Conservation (phyloP, 2,329 filamentous ascomycete species). For the Lasiodiplodia theobromae region DNA sequence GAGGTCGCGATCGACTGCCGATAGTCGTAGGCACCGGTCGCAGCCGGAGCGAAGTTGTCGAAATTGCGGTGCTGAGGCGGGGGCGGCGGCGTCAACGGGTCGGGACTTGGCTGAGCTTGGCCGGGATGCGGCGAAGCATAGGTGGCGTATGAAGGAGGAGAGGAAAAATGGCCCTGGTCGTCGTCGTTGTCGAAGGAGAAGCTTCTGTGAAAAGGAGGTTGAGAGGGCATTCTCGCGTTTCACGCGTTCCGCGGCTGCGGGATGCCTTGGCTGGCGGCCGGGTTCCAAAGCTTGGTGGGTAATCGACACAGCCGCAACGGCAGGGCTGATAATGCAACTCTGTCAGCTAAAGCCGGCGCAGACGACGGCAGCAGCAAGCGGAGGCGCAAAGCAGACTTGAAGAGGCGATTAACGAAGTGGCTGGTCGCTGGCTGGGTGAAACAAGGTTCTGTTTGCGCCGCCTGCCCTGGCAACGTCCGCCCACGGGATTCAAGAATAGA, state of each 20-base stretch:
- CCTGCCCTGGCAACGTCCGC: conserved; percentile 6
- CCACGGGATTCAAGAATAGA: conserved; percentile 7
- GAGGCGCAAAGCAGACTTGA: background rate
- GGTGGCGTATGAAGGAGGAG: conserved; percentile 9
- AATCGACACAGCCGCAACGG: conserved; percentile 20
- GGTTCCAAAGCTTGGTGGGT: conserved; percentile 20
- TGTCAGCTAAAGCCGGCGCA: background rate
- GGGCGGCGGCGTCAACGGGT: conserved; percentile 15
- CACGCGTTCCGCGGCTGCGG: conserved; percentile 23
- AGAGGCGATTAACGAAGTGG: background rate
- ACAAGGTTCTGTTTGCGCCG: conserved; percentile 13
- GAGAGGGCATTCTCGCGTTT: conserved; percentile 28
- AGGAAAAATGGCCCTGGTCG: conserved; percentile 6
- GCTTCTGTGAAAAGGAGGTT: conserved; percentile 25
- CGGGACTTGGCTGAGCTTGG: background rate
- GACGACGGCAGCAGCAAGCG: background rate
- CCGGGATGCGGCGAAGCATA: background rate
- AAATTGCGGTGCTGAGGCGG: conserved; percentile 16
- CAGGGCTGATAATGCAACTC: conserved; percentile 6
- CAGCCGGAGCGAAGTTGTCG: background rate
- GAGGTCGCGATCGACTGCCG: conserved; percentile 56
- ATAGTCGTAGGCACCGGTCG: conserved; percentile 8
- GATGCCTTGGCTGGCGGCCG: conserved; percentile 29
- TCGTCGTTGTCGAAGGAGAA: conserved; percentile 28
- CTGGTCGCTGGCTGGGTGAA: conserved; percentile 8